Percentiles rank a stretch among this genome's conserved stretches.
Evolutionary conservation across 768 basidiomycete genomes (phyloP).

Genomic region (Collybia nuda): DNA sequence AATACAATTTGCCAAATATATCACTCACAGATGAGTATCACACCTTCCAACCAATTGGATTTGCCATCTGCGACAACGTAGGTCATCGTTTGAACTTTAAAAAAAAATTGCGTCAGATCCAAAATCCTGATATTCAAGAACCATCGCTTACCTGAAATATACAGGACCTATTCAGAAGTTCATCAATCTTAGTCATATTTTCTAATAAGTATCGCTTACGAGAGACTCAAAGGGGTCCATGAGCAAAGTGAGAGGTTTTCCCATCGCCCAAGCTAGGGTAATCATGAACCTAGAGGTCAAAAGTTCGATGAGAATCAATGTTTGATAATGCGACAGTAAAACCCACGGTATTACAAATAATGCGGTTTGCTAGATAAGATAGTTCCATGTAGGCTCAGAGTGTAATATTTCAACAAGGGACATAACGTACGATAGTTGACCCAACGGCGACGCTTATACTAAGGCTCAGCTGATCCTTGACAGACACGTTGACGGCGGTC

Average conservation of each 20-base stretch:
- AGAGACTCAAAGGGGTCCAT: slow-evolving; percentile 92
- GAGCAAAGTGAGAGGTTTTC: slow-evolving; percentile 75
- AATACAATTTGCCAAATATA: background rate
- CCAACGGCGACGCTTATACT: slow-evolving; percentile 90
- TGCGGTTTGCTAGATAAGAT: slow-evolving; percentile 66
- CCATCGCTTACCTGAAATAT: slow-evolving; percentile 37
- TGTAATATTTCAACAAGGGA: background rate
- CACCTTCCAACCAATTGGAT: slow-evolving; percentile 82
- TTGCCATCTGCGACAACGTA: slow-evolving; percentile 81
- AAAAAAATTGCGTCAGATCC: background rate
- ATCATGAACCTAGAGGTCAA: slow-evolving; percentile 57
- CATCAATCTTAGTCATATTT: background rate
- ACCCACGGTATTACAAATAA: slow-evolving; percentile 83
- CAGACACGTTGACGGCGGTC: slow-evolving; percentile 87
- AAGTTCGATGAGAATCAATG: background rate
- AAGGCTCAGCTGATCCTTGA: slow-evolving; percentile 85
- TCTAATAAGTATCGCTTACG: slow-evolving; percentile 31
- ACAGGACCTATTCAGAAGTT: slow-evolving; percentile 29
- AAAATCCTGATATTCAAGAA: background rate
- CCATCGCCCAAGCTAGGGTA: slow-evolving; percentile 76
- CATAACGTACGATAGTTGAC: slow-evolving; percentile 65
- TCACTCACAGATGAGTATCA: slow-evolving; percentile 24
- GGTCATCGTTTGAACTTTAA: slow-evolving; percentile 76
- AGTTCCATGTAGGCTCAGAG: background rate
- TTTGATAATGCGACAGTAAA: background rate